Percentiles rank a stretch among this genome's conserved stretches.
These are phyloP conservation scores for Psophocarpus tetragonolobus DNA, from an alignment of 306 rosid species.

Conservation along the genomic window DNA sequence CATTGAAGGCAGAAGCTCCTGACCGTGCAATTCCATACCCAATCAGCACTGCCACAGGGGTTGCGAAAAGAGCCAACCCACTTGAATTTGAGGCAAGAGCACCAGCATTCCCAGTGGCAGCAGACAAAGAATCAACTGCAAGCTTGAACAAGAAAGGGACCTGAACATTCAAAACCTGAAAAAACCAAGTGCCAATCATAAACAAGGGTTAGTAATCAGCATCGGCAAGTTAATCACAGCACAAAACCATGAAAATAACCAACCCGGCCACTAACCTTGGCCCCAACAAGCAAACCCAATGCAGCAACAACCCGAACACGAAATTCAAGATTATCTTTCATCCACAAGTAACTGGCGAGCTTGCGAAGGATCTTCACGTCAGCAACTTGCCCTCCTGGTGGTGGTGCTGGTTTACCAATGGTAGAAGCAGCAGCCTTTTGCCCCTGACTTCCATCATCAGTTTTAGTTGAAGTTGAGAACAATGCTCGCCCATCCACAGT, in stretches of 20 bases:
- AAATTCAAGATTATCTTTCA: conserved; percentile 80
- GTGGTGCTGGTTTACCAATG: conserved; percentile 13
- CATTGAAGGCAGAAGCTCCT: conserved; percentile 90
- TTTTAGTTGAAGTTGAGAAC: conserved; percentile 45
- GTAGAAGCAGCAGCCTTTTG: conserved; percentile 29
- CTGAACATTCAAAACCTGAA: conserved; percentile 93
- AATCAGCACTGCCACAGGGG: conserved; percentile 82
- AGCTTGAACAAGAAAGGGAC: conserved; percentile 97
- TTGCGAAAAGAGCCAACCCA: conserved; percentile 65
- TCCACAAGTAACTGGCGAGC: conserved; percentile 92
- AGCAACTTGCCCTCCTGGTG: conserved; percentile 37
- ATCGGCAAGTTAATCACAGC: conserved; percentile 19
- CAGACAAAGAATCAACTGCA: conserved; percentile 87
- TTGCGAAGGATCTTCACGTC: conserved; percentile 68
- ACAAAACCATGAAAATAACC: not conserved
- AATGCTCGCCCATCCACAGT: conserved; percentile 43
- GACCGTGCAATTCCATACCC: conserved; percentile 96
- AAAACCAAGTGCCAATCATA: conserved; percentile 21
- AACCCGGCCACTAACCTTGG: conserved; percentile 59
- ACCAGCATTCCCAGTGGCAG: conserved; percentile 64
- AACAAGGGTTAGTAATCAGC: conserved; percentile 20
- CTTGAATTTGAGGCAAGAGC: conserved; percentile 68
- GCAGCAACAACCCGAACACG: conserved; percentile 79
- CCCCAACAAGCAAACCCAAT: conserved; percentile 84
- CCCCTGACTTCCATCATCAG: conserved; percentile 39